Evolutionary conservation across 805 yeast species (phyloP).

Genomic region (Wickerhamiella vanderwaltii): DNA sequence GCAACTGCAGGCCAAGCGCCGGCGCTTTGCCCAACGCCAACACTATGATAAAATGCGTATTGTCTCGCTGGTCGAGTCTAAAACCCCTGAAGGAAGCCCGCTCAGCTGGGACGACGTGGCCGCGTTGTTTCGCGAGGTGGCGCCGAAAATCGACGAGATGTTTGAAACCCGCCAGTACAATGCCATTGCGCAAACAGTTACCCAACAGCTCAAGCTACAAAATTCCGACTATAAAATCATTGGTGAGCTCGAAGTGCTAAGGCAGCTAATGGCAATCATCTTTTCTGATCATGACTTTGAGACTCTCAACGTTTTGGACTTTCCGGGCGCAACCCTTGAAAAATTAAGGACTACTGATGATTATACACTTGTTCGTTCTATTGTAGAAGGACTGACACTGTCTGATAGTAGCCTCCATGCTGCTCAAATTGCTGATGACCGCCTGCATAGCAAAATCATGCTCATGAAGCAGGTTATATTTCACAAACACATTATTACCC

Average conservation of each 20-base stretch:
- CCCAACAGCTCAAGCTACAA: conserved; percentile 12
- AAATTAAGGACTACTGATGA: conserved; percentile 27
- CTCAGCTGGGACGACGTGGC: conserved; percentile 22
- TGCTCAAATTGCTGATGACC: conserved; percentile 9
- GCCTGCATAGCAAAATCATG: conserved; percentile 5
- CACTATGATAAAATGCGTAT: conserved; percentile 6
- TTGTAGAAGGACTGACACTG: conserved; percentile 15
- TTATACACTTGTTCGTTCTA: conserved; percentile 23
- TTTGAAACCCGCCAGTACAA: conserved; percentile 20
- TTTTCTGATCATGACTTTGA: conserved; percentile 15
- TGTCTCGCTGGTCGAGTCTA: conserved; percentile 4
- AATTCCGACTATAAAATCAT: conserved; percentile 17
- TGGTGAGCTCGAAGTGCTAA: conserved; percentile 26
- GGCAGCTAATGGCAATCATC: conserved; percentile 22
- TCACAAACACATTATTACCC: background rate
- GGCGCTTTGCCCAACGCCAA: conserved; percentile 13
- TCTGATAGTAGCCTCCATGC: conserved; percentile 14
- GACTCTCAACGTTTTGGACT: conserved; percentile 15
- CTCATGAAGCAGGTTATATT: conserved; percentile 8
- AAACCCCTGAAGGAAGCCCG: conserved; percentile 1
- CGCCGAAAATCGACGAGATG: conserved; percentile 21
- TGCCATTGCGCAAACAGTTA: conserved; percentile 14
- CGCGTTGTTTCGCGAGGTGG: conserved; percentile 19
- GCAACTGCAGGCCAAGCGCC: conserved; percentile 11
- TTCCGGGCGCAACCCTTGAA: conserved; percentile 19